phyloP scores from a whole-genome alignment of 1,284 basidiomycete species.

The Athelia sp. region DNA sequence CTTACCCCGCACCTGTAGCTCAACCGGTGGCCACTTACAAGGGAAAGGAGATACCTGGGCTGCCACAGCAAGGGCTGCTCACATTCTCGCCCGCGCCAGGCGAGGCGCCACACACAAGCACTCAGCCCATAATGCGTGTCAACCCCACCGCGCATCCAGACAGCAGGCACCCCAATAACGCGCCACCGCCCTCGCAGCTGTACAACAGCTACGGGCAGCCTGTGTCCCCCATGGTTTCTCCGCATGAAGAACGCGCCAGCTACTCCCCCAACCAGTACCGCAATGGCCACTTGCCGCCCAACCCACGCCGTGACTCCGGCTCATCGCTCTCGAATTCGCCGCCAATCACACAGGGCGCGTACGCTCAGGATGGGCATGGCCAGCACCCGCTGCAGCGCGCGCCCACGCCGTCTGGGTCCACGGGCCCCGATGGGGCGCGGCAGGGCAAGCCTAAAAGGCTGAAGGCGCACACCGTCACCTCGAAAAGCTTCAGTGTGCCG shows the following conservation, averaged over 20 bases:
- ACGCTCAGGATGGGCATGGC: not conserved
- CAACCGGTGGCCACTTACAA: conserved; percentile 11
- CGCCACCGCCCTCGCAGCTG: conserved; percentile 1
- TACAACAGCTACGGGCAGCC: conserved; percentile 18
- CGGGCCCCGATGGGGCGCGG: conserved; percentile 33
- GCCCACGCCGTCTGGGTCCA: conserved; percentile 20
- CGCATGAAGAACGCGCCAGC: conserved; percentile 15
- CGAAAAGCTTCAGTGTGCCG: conserved; percentile 69
- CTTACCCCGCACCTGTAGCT: conserved; percentile 10
- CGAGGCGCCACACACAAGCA: not conserved
- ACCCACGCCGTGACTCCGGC: not conserved
- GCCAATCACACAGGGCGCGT: not conserved
- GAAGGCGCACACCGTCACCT: conserved; percentile 73
- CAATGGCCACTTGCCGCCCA: not conserved
- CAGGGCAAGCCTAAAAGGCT: conserved; percentile 65
- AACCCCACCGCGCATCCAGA: not conserved
- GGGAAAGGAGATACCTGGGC: not conserved
- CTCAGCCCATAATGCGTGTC: not conserved
- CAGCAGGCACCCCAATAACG: not conserved
- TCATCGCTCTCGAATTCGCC: not conserved
- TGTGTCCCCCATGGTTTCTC: conserved; percentile 19
- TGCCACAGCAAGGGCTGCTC: not conserved
- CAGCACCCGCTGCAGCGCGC: conserved; percentile 14
- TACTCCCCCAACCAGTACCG: not conserved
- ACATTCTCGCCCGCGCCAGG: not conserved